phyloP scores from a whole-genome alignment of 495 filamentous ascomycete genomes.

The Zalerion maritima region DNA sequence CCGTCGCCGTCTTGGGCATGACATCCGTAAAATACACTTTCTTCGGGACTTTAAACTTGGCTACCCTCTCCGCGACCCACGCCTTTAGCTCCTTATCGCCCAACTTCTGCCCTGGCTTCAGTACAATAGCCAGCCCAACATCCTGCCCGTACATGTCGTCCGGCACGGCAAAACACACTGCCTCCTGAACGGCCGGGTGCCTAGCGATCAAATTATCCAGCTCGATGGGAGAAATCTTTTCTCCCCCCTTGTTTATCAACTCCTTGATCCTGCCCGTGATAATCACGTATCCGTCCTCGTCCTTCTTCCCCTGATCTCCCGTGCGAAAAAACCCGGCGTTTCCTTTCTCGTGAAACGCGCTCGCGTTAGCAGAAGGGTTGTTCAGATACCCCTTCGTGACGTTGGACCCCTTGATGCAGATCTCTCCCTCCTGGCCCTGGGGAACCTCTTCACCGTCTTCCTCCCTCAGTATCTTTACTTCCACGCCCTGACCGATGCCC shows the following conservation, averaged over 20 bases:
- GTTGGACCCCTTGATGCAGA: conserved; percentile 65
- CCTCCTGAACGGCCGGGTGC: conserved; percentile 56
- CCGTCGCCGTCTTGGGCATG: conserved; percentile 85
- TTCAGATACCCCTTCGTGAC: conserved; percentile 74
- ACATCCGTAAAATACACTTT: conserved; percentile 65
- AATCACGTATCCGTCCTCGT: conserved; percentile 57
- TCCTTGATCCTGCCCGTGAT: conserved; percentile 77
- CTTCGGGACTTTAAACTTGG: conserved; percentile 77
- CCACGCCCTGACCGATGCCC: conserved; percentile 66
- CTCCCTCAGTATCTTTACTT: conserved; percentile 63
- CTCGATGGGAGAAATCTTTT: conserved; percentile 76
- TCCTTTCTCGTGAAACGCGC: conserved; percentile 43
- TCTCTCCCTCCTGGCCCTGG: conserved; percentile 56
- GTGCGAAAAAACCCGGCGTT: conserved; percentile 64
- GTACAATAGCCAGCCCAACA: conserved; percentile 59
- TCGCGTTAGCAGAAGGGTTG: conserved; percentile 55
- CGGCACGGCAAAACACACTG: conserved; percentile 64
- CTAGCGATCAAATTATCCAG: conserved; percentile 62
- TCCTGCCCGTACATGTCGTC: conserved; percentile 73
- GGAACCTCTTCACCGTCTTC: conserved; percentile 43
- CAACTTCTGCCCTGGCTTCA: conserved; percentile 44
- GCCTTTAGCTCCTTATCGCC: conserved; percentile 42
- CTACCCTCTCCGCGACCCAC: conserved; percentile 52
- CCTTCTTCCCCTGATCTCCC: conserved; percentile 66
- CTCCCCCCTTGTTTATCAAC: conserved; percentile 70